Evolutionary conservation across 352 stramenopile species (phyloP), one percentile per base, ranked within the genome.

Genomic region (Discostella stelligera): DNA sequence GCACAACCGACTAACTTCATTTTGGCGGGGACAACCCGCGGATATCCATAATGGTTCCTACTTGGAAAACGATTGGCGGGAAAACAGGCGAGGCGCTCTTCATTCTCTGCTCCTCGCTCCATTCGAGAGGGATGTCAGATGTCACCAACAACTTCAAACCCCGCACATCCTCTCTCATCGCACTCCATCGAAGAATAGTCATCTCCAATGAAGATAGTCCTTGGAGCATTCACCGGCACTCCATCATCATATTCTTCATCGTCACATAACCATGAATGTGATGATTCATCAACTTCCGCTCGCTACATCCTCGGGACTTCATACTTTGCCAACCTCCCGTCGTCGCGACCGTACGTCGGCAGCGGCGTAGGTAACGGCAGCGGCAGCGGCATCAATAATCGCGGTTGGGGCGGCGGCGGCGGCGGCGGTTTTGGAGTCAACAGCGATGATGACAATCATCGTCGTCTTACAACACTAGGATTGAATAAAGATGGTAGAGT

Each of bases 401-500:
- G 37, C 13, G 37, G 7, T 14, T 1, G 37, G 0, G 7, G 37
- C 13, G 37, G 32, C 32, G 32, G 32, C 32, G 32, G 37, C 13
- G 37, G 37, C 13, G 37, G 37, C 7, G 37, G 37, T 0, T 10
- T 10, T 44, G 37, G 37, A 14, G 25, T 8, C 21, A 27, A n/a
- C 18, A 16, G 21, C 25, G 20, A 14, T 21, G 21, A 20, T 32
- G 21, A 37, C 7, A 25, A 25, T 30, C n/a, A 41, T 41, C 65
- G 53, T 32, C 53, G 14, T 49, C 44, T 46, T 9, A 53, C 37
- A 44, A 44, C 20, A 50, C 50, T 67, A 3, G 72, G 55, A 50
- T 70, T 81, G 32, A 81, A 81, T 54, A 76, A 76, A 50, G 74
- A 81, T 67, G 74, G 74, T 0, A 73, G 75, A 39, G 69, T 79